phyloP scores from a whole-genome alignment of 352 stramenopile genomes.

The Phytophthora sansomeana region DNA sequence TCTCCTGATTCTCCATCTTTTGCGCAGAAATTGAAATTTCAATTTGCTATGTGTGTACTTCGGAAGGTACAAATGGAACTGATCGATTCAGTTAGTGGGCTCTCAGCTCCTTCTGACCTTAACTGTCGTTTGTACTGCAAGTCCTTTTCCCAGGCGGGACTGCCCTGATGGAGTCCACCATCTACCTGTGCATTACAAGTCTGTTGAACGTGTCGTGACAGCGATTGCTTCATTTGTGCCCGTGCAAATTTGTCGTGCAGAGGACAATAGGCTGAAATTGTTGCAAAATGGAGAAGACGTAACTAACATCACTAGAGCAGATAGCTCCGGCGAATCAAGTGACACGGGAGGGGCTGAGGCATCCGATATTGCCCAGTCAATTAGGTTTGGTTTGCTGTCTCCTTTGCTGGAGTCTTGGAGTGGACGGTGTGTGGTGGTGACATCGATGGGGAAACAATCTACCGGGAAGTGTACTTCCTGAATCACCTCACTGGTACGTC shows the following conservation, averaged over 20 bases:
- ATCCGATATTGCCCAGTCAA: slow-evolving; percentile 42
- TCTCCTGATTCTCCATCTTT: too few species aligned
- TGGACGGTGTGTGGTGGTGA: slow-evolving; percentile 42
- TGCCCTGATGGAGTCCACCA: too few species aligned
- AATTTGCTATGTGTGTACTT: too few species aligned
- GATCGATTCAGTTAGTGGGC: too few species aligned
- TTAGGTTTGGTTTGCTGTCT: slow-evolving; percentile 45
- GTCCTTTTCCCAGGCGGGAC: too few species aligned
- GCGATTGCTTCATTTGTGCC: slow-evolving; percentile 62
- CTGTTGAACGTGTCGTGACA: neutral
- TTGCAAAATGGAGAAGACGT: slow-evolving; percentile 41
- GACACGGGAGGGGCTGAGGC: slow-evolving; percentile 10
- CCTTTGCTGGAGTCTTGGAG: slow-evolving; percentile 40
- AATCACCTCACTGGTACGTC: slow-evolving; percentile 69
- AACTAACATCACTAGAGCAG: neutral
- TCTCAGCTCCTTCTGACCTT: too few species aligned
- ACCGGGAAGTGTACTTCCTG: slow-evolving; percentile 75
- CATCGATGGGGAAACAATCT: slow-evolving; percentile 63
- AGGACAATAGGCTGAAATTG: slow-evolving; percentile 52
- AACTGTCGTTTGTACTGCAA: too few species aligned
- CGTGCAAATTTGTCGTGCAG: slow-evolving; percentile 63
- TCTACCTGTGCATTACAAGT: too few species aligned
- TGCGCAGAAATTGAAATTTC: too few species aligned
- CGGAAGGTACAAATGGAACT: too few species aligned
- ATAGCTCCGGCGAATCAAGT: neutral